Conservation (phyloP, 345 rosid genomes). For the Passiflora organensis region DNA sequence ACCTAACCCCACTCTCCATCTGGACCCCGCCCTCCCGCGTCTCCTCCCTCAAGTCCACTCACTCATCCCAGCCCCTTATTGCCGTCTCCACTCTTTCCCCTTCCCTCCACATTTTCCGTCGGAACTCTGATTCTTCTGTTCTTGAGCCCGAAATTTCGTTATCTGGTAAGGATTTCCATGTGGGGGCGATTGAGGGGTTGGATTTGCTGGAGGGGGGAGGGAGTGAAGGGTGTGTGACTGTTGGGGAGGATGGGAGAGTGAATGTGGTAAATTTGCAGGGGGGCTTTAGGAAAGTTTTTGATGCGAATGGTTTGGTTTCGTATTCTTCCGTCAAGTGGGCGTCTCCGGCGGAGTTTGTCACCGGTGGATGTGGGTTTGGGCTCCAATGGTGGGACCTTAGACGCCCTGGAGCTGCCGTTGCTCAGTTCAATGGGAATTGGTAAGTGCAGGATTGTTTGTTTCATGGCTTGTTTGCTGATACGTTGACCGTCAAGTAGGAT, state of each 20-base stretch:
- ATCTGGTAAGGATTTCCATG: conserved; percentile 40
- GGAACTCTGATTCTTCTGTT: conserved; percentile 23
- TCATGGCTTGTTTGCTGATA: too few relatives aligned
- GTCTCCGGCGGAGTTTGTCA: conserved; percentile 74
- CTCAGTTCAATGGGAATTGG: conserved; percentile 75
- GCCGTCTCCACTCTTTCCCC: conserved; percentile 54
- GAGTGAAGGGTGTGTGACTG: conserved; percentile 53
- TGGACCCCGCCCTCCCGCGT: conserved; percentile 62
- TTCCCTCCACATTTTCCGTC: conserved; percentile 49
- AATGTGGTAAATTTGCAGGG: conserved; percentile 35
- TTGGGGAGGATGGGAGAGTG: conserved; percentile 47
- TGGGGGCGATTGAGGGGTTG: conserved; percentile 50
- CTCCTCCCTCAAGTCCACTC: conserved; percentile 48
- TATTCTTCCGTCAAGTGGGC: conserved; percentile 82
- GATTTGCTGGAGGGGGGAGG: conserved; percentile 54
- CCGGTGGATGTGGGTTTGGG: conserved; percentile 81
- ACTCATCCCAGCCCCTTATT: conserved; percentile 28
- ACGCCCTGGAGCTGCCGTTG: conserved; percentile 61
- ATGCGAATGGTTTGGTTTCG: conserved; percentile 67
- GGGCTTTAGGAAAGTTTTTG: conserved; percentile 46
- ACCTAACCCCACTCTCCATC: conserved; percentile 31
- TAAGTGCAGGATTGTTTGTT: conserved; percentile 25
- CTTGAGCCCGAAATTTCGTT: conserved; percentile 30
- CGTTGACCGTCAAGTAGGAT: too few relatives aligned
- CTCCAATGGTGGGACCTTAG: conserved; percentile 91